Evolutionary conservation across 495 filamentous ascomycete species (phyloP).

Genomic region (Penicillium pulvis): DNA sequence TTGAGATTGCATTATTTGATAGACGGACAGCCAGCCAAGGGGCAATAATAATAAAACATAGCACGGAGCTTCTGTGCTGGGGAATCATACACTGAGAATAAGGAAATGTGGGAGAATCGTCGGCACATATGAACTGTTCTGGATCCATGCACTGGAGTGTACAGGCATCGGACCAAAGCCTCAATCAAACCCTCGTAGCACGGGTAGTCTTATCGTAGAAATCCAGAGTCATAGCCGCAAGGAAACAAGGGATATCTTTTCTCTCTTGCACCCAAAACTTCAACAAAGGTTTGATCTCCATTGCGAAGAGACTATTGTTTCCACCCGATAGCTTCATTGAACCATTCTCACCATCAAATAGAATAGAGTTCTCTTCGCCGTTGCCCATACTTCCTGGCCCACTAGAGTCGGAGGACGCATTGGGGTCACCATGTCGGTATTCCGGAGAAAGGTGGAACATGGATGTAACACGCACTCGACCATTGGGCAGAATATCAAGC

Average conservation of each 20-base stretch:
- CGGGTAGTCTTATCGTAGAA: slow-evolving; percentile 83
- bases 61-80: slow-evolving; percentile 29
- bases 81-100: slow-evolving; percentile 27
- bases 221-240: slow-evolving; percentile 86
- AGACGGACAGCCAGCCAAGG: not conserved
- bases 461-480: slow-evolving; percentile 82
- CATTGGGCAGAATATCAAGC: slow-evolving; percentile 89
- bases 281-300: slow-evolving; percentile 78
- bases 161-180: not conserved
- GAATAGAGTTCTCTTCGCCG: slow-evolving; percentile 72
- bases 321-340: slow-evolving; percentile 98
- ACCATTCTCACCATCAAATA: slow-evolving; percentile 94
- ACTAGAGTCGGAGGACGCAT: slow-evolving; percentile 43
- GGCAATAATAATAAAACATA: slow-evolving; percentile 17
- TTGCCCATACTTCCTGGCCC: slow-evolving; percentile 61
- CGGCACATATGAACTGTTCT: not conserved
- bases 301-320: slow-evolving; percentile 80
- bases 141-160: not conserved
- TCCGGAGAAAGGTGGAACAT: slow-evolving; percentile 68
- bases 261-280: slow-evolving; percentile 92
- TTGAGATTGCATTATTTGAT: not conserved
- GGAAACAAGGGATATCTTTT: slow-evolving; percentile 88
- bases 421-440: slow-evolving; percentile 57
- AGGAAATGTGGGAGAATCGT: slow-evolving; percentile 6
- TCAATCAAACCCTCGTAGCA: slow-evolving; percentile 37